Evolutionary conservation across 371 early-diverging fungal species (phyloP), one percentile per base, ranked within the genome.

Genomic region (Lichtheimia corymbifera): DNA sequence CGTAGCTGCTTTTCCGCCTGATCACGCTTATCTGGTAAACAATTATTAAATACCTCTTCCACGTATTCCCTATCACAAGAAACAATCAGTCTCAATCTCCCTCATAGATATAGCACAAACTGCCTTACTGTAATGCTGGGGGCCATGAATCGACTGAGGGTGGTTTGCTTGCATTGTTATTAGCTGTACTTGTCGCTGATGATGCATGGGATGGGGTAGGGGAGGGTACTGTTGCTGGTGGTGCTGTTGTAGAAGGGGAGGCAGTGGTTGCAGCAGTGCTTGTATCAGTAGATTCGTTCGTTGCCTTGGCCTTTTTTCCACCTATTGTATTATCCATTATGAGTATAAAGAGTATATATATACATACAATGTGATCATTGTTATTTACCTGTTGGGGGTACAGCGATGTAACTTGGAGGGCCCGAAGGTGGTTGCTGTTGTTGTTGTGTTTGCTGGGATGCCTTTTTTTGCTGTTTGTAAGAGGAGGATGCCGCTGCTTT

Each of bases 1-100:
- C 80, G 82, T 30, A 91, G 59, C 47, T 87, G 76, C 22, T 55
- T 45, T 54, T 88, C 83, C 7, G 82, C 88, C 24, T 63, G 67
- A 58, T 83, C 83, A 13, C 83, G 70, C 28, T 78, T 72, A 40
- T 81, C 79, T n/a, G 65, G 69, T 13, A 73, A 58, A 61, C 84
- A 80, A 13, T 75, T 66, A 24, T 74, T 72, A 66, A 88, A 90
- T 2, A 84, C 85, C 42, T 82, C 78, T 51, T 74, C 66, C 6
- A 90, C 88, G 66, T 88, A 90, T 24, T 77, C 76, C 62, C 86
- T 88, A 63, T 12, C 18, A 27, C 50, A 6, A 47, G 15, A 22
- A 40, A 43, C 13, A 30, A n/a, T 27, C 44, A 47, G 40, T 28
- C 13, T 1, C 41, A 44, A 35, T 13, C 13, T 13, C 42, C 2